These are phyloP conservation scores for Pseudocercospora macadamiae DNA, from an alignment of 2,329 filamentous ascomycete genomes.

Conservation along the genomic window DNA sequence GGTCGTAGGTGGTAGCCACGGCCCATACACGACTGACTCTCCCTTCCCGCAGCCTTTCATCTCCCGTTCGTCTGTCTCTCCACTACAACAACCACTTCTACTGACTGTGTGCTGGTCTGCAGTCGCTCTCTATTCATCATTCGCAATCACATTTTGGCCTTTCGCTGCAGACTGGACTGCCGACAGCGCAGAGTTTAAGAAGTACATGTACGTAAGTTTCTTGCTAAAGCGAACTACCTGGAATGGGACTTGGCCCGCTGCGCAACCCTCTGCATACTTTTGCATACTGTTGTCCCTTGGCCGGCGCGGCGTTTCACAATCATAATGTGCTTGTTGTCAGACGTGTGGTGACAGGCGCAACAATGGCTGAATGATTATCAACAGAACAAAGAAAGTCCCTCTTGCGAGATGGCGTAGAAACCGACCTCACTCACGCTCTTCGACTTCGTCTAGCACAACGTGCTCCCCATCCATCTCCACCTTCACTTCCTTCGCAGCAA, in stretches of 20 bases:
- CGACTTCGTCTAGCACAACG: neutral
- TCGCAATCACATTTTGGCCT: neutral
- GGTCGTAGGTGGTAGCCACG: neutral
- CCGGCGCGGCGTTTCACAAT: neutral
- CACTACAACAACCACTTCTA: too few relatives aligned
- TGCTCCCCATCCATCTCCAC: neutral
- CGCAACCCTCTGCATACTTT: neutral
- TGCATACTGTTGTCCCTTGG: neutral
- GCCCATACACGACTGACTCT: neutral
- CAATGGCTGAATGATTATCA: neutral
- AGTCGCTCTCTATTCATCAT: neutral
- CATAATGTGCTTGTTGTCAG: neutral
- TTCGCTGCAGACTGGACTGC: neutral
- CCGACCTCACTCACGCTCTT: too few relatives aligned
- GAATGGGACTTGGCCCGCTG: constrained; percentile 1
- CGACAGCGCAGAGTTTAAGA: neutral
- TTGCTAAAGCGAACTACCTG: neutral
- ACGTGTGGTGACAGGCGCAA: neutral
- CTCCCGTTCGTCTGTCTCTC: neutral
- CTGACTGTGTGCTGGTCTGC: neutral
- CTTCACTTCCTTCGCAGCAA: constrained; percentile 2
- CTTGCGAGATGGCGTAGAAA: neutral
- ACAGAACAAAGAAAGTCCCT: neutral
- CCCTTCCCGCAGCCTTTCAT: neutral
- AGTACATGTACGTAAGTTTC: neutral